Percentiles rank a stretch among this genome's conserved stretches.
Evolutionary conservation across 768 basidiomycete species (phyloP).

Genomic region (Clathrus columnatus): DNA sequence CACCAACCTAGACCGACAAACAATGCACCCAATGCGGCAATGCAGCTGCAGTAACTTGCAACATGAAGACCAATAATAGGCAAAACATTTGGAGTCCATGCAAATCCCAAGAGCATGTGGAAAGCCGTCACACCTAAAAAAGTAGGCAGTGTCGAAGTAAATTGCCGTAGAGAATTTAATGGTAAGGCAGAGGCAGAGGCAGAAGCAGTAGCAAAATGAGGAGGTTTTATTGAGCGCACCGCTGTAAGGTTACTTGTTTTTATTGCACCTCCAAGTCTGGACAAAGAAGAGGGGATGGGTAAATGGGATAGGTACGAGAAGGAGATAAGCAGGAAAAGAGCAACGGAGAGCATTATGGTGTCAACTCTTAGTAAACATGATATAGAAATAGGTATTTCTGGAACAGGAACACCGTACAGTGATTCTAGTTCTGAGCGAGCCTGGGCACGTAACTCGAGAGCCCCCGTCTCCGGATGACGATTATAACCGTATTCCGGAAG

Average conservation of each 20-base stretch:
- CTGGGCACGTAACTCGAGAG: constrained; percentile 35
- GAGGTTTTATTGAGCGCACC: no score
- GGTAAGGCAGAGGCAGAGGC: constrained; percentile 20
- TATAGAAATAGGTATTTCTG: constrained; percentile 74
- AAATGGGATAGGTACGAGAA: constrained; percentile 22
- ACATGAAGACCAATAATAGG: constrained; percentile 69
- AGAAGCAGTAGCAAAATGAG: constrained; percentile 14
- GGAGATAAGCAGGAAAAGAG: constrained; percentile 44
- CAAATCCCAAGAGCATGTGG: constrained; percentile 47
- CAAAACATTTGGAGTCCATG: constrained; percentile 60
- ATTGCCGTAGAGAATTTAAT: background rate
- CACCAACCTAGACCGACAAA: constrained; percentile 68
- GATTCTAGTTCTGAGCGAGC: constrained; percentile 69
- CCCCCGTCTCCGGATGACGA: constrained; percentile 9
- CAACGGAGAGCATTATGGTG: constrained; percentile 60
- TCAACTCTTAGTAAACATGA: constrained; percentile 71
- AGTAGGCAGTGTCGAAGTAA: constrained; percentile 24
- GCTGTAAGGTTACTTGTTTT: no score
- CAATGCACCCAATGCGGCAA: constrained; percentile 59
- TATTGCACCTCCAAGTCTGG: background rate
- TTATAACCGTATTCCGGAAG: no score
- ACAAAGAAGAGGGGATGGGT: constrained; percentile 41
- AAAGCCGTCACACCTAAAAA: constrained; percentile 36
- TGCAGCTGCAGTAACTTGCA: constrained; percentile 59
- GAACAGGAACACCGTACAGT: constrained; percentile 69